Base-by-base conservation (phyloP, 116 monocot genomes). In the Zostera marina region DNA sequence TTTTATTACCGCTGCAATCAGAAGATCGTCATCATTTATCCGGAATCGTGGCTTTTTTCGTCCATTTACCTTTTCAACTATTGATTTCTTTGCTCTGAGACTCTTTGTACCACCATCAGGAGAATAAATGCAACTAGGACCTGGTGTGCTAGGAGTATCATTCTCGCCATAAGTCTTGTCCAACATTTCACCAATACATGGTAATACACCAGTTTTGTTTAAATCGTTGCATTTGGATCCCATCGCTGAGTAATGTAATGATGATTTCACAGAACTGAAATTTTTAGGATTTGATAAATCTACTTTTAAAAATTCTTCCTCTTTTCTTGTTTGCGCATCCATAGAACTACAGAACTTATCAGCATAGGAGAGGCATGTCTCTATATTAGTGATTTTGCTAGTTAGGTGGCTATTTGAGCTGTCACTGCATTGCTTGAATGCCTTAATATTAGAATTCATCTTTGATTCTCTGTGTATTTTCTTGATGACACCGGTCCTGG, bases 11-110 rank as follows among this genome's bases (percentile, higher is more conserved):
- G 70, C 67, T 54, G 79, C 53, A 51, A 82, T 52, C 55, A 82
- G 68, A 60, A 85, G 79, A 59, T 82, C 92, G 62, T 87, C 64
- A 44, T 87, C 87, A 61, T 77, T 47, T 47, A 86, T 73, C 42
- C 25, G 45, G 24, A 59, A 47, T 16, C 60, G 62, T 15, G 32
- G 45, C 41, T 56, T 75, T 58, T 71, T 78, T 53, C 47, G 4
- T 53, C 56, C 51, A 58, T 41, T 74, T 72, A 62, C 66, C 53
- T 76, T 72, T 16, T 15, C 38, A 21, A 47, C 43, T 61, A 42
- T 64, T 59, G 51, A 19, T 47, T 80, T 75, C 39, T 53, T 75
- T 56, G n/a, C 59, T 22, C 32, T 54, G 24, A 40, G 16, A 38
- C 9, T 15, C 9, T 43, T 59, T 44, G 6, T 16, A 11, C 26